Evolutionary conservation across 495 filamentous ascomycete species (phyloP).

Genomic region (Friedmanniomyces simplex): DNA sequence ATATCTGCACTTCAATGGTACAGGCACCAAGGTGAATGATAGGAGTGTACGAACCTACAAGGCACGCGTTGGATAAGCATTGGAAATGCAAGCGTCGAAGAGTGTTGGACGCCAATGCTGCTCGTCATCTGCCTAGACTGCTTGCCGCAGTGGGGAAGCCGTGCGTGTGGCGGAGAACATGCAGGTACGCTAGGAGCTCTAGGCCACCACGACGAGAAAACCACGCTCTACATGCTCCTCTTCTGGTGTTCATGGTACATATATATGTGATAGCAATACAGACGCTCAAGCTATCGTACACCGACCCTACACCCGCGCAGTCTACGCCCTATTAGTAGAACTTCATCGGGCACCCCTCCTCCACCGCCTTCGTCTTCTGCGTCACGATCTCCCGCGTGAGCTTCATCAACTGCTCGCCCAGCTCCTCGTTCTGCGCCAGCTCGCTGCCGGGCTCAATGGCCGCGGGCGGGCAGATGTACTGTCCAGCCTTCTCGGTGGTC

Average conservation of each 20-base stretch:
- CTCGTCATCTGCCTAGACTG: background rate
- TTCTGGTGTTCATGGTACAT: too few relatives aligned
- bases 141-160: background rate
- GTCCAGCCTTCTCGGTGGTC: constrained; percentile 40
- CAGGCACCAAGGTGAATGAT: background rate
- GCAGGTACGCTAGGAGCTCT: background rate
- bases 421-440: constrained; percentile 41
- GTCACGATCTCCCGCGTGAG: constrained; percentile 47
- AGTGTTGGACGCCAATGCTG: too few relatives aligned
- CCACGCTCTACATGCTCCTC: too few relatives aligned
- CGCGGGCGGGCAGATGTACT: constrained; percentile 55
- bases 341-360: constrained; percentile 33
- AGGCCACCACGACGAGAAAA: background rate
- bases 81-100: background rate
- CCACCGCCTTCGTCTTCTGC: constrained; percentile 41
- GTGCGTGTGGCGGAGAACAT: too few relatives aligned
- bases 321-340: constrained; percentile 14
- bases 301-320: background rate
- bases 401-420: constrained; percentile 51
- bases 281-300: background rate
- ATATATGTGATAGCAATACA: background rate
- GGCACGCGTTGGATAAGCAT: background rate
- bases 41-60: background rate
- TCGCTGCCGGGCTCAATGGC: constrained; percentile 45
- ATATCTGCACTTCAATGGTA: background rate